Conservation (phyloP, 2,329 filamentous ascomycete genomes). For the Neofusicoccum laricinum region DNA sequence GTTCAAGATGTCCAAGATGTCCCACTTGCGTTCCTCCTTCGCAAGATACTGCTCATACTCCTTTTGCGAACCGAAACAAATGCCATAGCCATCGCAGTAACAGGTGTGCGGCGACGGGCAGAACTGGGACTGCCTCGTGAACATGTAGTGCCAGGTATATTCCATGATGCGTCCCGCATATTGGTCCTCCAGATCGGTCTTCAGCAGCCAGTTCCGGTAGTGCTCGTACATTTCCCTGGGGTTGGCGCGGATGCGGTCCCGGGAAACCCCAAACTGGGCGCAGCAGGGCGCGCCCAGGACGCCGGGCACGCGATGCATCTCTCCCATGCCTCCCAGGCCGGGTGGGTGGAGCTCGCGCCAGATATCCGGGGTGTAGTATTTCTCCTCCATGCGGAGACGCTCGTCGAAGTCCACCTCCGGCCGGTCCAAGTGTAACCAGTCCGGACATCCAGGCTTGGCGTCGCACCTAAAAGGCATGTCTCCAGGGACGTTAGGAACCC, state of each 20-base stretch:
- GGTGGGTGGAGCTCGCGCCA: constrained; percentile 42
- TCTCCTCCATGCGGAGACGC: constrained; percentile 39
- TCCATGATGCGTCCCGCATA: constrained; percentile 39
- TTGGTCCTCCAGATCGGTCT: constrained; percentile 35
- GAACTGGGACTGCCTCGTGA: constrained; percentile 37
- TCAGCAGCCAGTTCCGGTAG: constrained; percentile 52
- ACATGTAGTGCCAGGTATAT: constrained; percentile 42
- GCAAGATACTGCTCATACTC: constrained; percentile 28
- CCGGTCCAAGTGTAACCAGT: constrained; percentile 52
- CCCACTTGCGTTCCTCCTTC: constrained; percentile 34
- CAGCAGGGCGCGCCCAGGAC: constrained; percentile 49
- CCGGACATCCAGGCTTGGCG: constrained; percentile 57
- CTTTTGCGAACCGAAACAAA: constrained; percentile 55
- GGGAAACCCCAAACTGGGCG: constrained; percentile 55
- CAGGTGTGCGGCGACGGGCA: constrained; percentile 43
- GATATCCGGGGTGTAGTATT: constrained; percentile 30
- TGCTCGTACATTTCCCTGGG: constrained; percentile 51
- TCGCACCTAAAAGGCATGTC: constrained; percentile 46
- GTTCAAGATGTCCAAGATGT: constrained; percentile 37
- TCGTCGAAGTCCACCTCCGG: constrained; percentile 39
- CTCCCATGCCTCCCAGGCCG: constrained; percentile 11
- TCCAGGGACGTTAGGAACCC: constrained; percentile 33
- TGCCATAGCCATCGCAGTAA: constrained; percentile 63
- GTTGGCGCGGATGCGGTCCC: constrained; percentile 49
- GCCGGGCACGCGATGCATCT: constrained; percentile 25